phyloP scores from a whole-genome alignment of 2,329 filamentous ascomycete genomes.

The Aurifilum marmelostoma region DNA sequence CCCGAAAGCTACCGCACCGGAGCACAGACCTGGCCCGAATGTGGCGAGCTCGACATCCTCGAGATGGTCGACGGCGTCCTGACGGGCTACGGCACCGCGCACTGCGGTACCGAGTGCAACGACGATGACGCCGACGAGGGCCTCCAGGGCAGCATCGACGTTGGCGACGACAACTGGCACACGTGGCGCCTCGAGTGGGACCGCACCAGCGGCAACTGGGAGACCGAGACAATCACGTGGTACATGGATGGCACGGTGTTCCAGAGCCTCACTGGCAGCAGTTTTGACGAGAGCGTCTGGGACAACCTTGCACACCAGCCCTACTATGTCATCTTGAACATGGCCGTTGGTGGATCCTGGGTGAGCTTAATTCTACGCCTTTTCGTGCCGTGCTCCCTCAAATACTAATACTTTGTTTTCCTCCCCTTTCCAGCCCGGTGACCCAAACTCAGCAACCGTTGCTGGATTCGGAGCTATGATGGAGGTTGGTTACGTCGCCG shows the following conservation, averaged over 20 bases:
- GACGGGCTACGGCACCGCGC: slow-evolving; percentile 51
- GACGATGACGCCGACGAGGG: slow-evolving; percentile 44
- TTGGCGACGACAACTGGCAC: slow-evolving; percentile 53
- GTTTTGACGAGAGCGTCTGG: slow-evolving; percentile 49
- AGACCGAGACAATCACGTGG: slow-evolving; percentile 53
- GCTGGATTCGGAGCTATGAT: slow-evolving; percentile 38
- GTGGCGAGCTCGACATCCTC: slow-evolving; percentile 56
- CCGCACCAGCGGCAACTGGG: slow-evolving; percentile 48
- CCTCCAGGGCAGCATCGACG: slow-evolving; percentile 39
- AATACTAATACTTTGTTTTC: neutral
- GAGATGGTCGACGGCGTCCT: slow-evolving; percentile 52
- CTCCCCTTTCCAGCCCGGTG: slow-evolving; percentile 32
- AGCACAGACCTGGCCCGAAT: slow-evolving; percentile 48
- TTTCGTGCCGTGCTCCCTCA: too few relatives aligned
- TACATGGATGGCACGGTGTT: slow-evolving; percentile 49
- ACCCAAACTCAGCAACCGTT: slow-evolving; percentile 35
- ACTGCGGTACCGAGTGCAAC: slow-evolving; percentile 55
- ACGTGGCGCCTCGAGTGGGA: slow-evolving; percentile 53
- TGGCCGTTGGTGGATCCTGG: slow-evolving; percentile 39
- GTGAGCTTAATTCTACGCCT: slow-evolving; percentile 29
- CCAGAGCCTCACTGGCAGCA: slow-evolving; percentile 46
- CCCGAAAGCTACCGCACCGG: slow-evolving; percentile 51
- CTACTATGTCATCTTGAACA: slow-evolving; percentile 37
- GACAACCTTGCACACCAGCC: slow-evolving; percentile 38
- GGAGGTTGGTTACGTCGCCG: slow-evolving; percentile 38